Base-by-base conservation (phyloP, 2,329 filamentous ascomycete genomes). In the Fusarium sterilihyphosum region DNA sequence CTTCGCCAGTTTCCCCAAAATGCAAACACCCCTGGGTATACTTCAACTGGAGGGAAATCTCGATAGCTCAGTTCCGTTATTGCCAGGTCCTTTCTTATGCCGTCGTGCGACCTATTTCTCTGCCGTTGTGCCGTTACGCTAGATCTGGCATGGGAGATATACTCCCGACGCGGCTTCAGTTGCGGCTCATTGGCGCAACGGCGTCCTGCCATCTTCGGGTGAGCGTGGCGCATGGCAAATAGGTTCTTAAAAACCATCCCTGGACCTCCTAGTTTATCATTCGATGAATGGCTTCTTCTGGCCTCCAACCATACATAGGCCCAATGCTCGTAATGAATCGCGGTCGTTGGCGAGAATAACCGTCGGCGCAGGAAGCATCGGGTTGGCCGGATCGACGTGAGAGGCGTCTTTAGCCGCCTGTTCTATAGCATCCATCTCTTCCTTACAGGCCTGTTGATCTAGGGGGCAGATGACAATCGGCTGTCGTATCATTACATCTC, bases 401-500 rank as follows among this genome's bases (percentile, higher is more conserved):
- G 94, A 93, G 5, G 96, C 96, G 77, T 98, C 96, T 82, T 95
- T 96, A 49, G 96, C 96, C 2, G 96, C 94, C 83, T 98, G 94
- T 81, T 98, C 95, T 73, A 99, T 98, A 43, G 95, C 95, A 78
- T 98, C 95, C 94, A 99, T 98, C 84, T 98, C 96, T 81, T 98
- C 95, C 82, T 97, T 98, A 85, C 96, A 99, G 22, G 93, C 94
- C 75, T 97, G 94, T 80, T 98, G 94, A 80, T 99, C 96, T 71
- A 98, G 91, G 0, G 96, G 96, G 79, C 96, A 98, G 59, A 98
- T 96, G 40, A 98, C 94, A 66, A 99, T 98, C 10, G 94, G 95
- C 83, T 98, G 94, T 61, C 96, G 91, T 49, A 98, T 88, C 37
- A 91, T 88, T 63, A 99, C 97, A 81, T 99, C 96, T 83, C 93